Evolutionary conservation across 1,284 basidiomycete species (phyloP).

Genomic region (Ceratobasidium papillatum): DNA sequence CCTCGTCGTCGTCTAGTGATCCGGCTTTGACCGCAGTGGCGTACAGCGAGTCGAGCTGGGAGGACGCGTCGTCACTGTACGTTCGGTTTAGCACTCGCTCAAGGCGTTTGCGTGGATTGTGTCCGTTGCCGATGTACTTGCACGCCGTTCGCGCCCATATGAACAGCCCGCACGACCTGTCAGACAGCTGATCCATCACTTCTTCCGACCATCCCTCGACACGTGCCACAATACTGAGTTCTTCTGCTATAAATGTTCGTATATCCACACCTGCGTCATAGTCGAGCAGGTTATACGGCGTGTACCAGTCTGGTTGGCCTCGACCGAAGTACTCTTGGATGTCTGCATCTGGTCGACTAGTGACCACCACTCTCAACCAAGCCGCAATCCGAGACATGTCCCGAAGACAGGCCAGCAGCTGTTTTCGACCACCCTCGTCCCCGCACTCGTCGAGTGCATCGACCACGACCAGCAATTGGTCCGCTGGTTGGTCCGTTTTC

Average conservation of each 20-base stretch:
- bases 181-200: background rate
- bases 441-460: conserved; percentile 43
- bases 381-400: background rate
- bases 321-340: background rate
- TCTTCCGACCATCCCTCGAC: conserved; percentile 6
- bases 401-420: background rate
- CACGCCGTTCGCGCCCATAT: conserved; percentile 33
- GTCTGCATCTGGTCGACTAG: conserved; percentile 31
- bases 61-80: background rate
- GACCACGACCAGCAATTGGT: conserved; percentile 9
- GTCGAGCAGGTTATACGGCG: background rate
- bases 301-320: background rate
- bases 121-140: background rate
- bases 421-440: background rate
- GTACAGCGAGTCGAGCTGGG: conserved; percentile 1
- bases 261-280: conserved; percentile 12
- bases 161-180: conserved; percentile 19
- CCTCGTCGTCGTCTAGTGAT: background rate
- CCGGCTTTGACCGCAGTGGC: conserved; percentile 2
- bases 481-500: background rate
- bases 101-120: background rate
- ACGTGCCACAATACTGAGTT: too few relatives aligned
- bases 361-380: conserved; percentile 18
- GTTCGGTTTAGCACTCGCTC: background rate
- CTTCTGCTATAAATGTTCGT: background rate